Evolutionary conservation across 2,329 filamentous ascomycete genomes (phyloP).

Genomic region (Cladobotryum mycophilum): DNA sequence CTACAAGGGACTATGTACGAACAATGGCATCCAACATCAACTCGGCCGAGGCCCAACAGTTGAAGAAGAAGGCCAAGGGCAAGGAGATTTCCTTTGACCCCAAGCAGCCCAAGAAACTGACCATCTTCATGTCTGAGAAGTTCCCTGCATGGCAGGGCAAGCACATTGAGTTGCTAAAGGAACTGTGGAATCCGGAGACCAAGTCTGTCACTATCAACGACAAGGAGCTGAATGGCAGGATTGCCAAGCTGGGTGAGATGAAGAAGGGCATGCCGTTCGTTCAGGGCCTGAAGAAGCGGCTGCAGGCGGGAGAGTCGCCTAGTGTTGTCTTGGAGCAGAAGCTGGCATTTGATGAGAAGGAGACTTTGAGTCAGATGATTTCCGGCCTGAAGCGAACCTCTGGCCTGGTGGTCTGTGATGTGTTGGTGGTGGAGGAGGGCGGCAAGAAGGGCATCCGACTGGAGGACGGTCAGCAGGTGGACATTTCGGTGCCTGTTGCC

Average conservation of each 20-base stretch:
- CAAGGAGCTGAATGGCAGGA: conserved; percentile 70
- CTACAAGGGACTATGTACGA: conserved; percentile 77
- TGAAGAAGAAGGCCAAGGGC: conserved; percentile 90
- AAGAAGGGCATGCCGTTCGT: conserved; percentile 99
- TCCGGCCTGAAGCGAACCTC: conserved; percentile 69
- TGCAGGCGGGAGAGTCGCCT: conserved; percentile 63
- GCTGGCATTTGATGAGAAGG: conserved; percentile 78
- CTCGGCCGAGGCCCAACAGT: conserved; percentile 72
- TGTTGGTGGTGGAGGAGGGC: conserved; percentile 66
- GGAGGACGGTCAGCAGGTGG: conserved; percentile 48
- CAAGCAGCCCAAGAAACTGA: conserved; percentile 85
- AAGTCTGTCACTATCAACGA: conserved; percentile 60
- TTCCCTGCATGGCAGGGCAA: conserved; percentile 91
- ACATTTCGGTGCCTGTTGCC: conserved; percentile 51
- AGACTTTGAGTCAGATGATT: conserved; percentile 70
- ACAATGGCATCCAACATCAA: conserved; percentile 67
- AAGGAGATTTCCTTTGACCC: conserved; percentile 82
- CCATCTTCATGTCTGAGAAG: conserved; percentile 71
- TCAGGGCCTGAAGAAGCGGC: conserved; percentile 75
- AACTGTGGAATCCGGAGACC: conserved; percentile 57
- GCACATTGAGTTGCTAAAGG: conserved; percentile 73
- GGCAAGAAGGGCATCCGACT: conserved; percentile 57
- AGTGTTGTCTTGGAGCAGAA: conserved; percentile 73
- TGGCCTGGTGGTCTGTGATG: conserved; percentile 62
- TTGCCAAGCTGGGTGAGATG: conserved; percentile 80